Base-by-base conservation (phyloP, 352 stramenopile genomes). In the Saprolegnia diclina region DNA sequence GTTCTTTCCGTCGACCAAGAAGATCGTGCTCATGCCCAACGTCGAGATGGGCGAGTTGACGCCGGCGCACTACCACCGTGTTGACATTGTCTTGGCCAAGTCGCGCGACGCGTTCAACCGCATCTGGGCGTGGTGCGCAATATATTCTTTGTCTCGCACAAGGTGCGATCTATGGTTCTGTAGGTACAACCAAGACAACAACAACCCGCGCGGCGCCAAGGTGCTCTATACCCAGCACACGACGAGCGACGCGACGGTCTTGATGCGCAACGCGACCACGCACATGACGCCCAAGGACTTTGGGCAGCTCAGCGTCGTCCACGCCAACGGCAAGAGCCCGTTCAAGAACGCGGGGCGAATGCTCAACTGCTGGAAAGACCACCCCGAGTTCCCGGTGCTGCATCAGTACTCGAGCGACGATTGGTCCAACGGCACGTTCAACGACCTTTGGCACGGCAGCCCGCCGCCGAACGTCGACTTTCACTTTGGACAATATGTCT, bases 41-140 rank as follows among this genome's bases (percentile, higher is more conserved):
- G 26, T 87, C 79, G 45, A 85, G 56, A 89, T 89, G 79, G 73
- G 74, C 61, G 75, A 89, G 68, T 59, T 90, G 10, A 73, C 71
- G 18, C 61, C 72, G 1, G 35, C 65, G 5, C 68, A 87, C 59
- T 83, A 85, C 56, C 83, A 80, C 74, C 67, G 63, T 7, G 77
- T 76, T 6, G 75, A 88, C 59, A 74, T 71, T 1, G 76, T 91
- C 42, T 56, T 91, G 0, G 87, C 78, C 68, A 91, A 91, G 64
- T 87, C 78, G 6, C 52, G 71, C 22, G 71, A 73, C 32, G 84
- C 78, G 18, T 72, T 72, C 14, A 56, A 76, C n/a, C 75, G 79
- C 44, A 48, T 89, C 19, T 64, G 40, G 18, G 70, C 72, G 21
- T 90, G 82, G 82, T 87, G 35, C 18, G 18, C 13, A 4, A n/a